Percentiles rank a stretch among this genome's conserved stretches.
phyloP scores from a whole-genome alignment of 108 stramenopile genomes.

The Mediolabrus comicus region DNA sequence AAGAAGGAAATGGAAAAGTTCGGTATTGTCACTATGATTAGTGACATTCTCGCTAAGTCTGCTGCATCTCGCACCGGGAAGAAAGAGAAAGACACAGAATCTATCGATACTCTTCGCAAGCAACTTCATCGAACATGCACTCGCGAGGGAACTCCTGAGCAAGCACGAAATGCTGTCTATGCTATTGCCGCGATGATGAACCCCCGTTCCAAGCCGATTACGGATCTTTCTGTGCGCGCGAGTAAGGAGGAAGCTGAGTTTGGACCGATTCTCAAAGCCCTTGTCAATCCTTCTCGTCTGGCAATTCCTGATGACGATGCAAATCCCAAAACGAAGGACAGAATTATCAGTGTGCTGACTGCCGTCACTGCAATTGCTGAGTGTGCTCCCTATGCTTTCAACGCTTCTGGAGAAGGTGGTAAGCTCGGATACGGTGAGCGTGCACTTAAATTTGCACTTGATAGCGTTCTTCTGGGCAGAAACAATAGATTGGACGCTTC shows the following conservation, averaged over 20 bases:
- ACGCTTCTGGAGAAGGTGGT: constrained; percentile 33
- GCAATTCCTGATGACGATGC: constrained; percentile 42
- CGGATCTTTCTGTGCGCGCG: constrained; percentile 27
- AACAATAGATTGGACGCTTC: constrained; percentile 16
- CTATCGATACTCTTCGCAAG: constrained; percentile 27
- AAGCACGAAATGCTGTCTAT: constrained; percentile 77
- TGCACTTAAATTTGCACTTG: constrained; percentile 65
- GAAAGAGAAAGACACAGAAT: constrained; percentile 19
- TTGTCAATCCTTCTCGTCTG: constrained; percentile 61
- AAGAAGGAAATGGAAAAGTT: constrained; percentile 49
- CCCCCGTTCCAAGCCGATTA: constrained; percentile 16
- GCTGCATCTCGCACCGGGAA: constrained; percentile 38
- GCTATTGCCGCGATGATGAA: constrained; percentile 61
- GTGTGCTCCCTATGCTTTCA: constrained; percentile 65
- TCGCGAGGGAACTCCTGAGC: constrained; percentile 72
- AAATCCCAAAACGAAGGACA: constrained; percentile 40
- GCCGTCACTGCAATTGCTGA: constrained; percentile 71
- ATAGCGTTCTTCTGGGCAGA: constrained; percentile 57
- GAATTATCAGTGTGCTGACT: constrained; percentile 58
- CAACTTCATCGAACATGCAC: constrained; percentile 62
- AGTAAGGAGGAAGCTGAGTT: constrained; percentile 47
- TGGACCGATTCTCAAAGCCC: constrained; percentile 52
- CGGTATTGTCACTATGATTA: constrained; percentile 62
- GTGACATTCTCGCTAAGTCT: constrained; percentile 62
- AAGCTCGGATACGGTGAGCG: constrained; percentile 49